Evolutionary conservation across 306 rosid genomes (phyloP).

Genomic region (Spatholobus suberectus): DNA sequence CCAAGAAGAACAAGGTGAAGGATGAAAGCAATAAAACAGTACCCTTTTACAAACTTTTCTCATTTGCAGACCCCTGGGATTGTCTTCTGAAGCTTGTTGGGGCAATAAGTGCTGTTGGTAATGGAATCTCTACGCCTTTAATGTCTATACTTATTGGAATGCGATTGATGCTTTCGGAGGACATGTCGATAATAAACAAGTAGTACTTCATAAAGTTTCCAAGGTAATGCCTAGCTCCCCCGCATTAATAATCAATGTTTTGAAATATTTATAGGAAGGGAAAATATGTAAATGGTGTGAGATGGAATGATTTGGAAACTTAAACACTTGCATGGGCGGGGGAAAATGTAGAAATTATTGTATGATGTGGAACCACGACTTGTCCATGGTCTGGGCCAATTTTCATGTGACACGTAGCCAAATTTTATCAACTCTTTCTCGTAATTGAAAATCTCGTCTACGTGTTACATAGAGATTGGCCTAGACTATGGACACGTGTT

Average conservation of each 20-base stretch:
- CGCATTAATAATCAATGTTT: conserved; percentile 5
- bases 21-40: conserved; percentile 52
- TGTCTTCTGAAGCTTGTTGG: conserved; percentile 65
- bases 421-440: too few relatives aligned
- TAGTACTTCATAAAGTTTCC: conserved; percentile 66
- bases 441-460: too few relatives aligned
- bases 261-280: not conserved
- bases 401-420: too few relatives aligned
- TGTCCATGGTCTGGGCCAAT: too few relatives aligned
- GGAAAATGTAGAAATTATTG: too few relatives aligned
- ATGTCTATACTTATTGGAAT: conserved; percentile 68
- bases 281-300: conserved; percentile 3
- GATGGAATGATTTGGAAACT: not conserved
- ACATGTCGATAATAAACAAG: conserved; percentile 20
- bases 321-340: too few relatives aligned
- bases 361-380: too few relatives aligned
- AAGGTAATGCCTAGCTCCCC: conserved; percentile 41
- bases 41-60: conserved; percentile 76
- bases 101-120: conserved; percentile 61
- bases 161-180: conserved; percentile 67
- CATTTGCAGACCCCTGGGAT: conserved; percentile 78
- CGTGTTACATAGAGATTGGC: too few relatives aligned
- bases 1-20: conserved; percentile 44
- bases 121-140: conserved; percentile 62
- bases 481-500: too few relatives aligned